These are phyloP conservation scores for Rhododendron vialii DNA, from an alignment of 148 eudicot genomes.

Conservation along the genomic window DNA sequence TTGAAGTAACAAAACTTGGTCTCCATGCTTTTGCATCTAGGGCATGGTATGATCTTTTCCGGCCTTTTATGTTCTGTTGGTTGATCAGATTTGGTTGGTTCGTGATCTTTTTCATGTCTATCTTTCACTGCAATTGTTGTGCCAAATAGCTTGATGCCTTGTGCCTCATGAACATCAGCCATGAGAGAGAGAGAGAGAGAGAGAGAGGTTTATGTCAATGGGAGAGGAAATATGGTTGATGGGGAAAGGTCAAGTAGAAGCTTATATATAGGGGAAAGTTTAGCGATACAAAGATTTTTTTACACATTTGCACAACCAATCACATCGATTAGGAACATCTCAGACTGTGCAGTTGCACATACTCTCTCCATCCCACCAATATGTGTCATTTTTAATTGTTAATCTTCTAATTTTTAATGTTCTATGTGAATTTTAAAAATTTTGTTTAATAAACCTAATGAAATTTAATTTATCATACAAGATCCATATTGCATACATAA, in stretches of 20 bases:
- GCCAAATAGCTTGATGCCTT: slow-evolving; percentile 31
- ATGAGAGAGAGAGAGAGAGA: slow-evolving; percentile 15
- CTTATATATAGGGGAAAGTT: not conserved
- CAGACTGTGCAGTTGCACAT: not conserved
- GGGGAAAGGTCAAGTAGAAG: slow-evolving; percentile 8
- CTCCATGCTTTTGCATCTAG: slow-evolving; percentile 40
- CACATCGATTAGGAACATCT: not conserved
- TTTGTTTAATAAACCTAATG: too few relatives aligned
- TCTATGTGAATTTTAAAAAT: too few relatives aligned
- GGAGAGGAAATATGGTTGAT: not conserved
- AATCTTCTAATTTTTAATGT: too few relatives aligned
- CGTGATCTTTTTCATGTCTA: not conserved
- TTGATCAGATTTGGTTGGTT: slow-evolving; percentile 12
- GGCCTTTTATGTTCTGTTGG: slow-evolving; percentile 28
- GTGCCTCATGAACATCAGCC: slow-evolving; percentile 26
- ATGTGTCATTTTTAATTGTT: not conserved
- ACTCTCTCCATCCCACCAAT: not conserved
- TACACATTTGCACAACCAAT: not conserved
- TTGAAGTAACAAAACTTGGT: slow-evolving; percentile 42
- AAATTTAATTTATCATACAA: too few relatives aligned
- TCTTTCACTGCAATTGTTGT: slow-evolving; percentile 19
- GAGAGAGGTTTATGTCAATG: not conserved
- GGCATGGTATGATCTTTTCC: slow-evolving; percentile 37
- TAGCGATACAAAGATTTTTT: not conserved
- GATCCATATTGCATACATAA: too few relatives aligned